These are phyloP conservation scores for Alternaria alternata DNA, from an alignment of 2,329 filamentous ascomycete species.

Conservation along the genomic window DNA sequence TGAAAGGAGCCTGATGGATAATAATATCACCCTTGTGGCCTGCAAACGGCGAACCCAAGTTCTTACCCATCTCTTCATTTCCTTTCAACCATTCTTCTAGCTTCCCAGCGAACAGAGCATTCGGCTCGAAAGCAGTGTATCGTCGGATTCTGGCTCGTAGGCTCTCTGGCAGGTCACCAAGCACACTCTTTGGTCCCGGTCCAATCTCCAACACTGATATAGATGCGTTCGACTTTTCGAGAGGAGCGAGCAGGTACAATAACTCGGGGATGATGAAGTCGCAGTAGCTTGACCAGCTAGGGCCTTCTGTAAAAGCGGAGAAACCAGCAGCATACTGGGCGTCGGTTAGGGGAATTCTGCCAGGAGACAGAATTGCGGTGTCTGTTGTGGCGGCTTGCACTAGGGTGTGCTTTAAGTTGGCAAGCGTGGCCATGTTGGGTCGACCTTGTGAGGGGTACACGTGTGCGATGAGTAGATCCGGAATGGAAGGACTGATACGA, in stretches of 20 bases:
- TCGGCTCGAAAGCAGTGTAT: slow-evolving; percentile 66
- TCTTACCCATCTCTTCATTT: neutral
- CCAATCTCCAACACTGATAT: slow-evolving; percentile 68
- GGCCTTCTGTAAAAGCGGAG: slow-evolving; percentile 50
- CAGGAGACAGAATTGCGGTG: neutral
- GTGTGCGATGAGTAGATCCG: neutral
- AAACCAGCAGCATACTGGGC: slow-evolving; percentile 50
- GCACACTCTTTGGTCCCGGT: slow-evolving; percentile 64
- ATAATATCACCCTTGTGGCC: slow-evolving; percentile 50
- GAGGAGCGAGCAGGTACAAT: slow-evolving; percentile 50
- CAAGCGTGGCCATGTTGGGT: neutral
- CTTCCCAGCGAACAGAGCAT: slow-evolving; percentile 54
- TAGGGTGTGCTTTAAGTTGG: neutral
- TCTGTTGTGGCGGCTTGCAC: neutral
- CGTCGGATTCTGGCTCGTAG: slow-evolving; percentile 56
- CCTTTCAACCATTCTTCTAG: slow-evolving; percentile 55
- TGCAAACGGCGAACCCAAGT: slow-evolving; percentile 52
- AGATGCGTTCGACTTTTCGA: slow-evolving; percentile 52
- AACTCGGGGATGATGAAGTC: slow-evolving; percentile 54
- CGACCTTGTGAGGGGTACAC: neutral
- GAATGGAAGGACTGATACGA: neutral
- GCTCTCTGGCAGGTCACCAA: slow-evolving; percentile 58
- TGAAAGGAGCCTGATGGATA: slow-evolving; percentile 55
- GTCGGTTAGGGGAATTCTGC: neutral
- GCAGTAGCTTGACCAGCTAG: slow-evolving; percentile 54